Evolutionary conservation across 2,329 filamentous ascomycete species (phyloP).

Genomic region (Beauveria scarabaeidicola): DNA sequence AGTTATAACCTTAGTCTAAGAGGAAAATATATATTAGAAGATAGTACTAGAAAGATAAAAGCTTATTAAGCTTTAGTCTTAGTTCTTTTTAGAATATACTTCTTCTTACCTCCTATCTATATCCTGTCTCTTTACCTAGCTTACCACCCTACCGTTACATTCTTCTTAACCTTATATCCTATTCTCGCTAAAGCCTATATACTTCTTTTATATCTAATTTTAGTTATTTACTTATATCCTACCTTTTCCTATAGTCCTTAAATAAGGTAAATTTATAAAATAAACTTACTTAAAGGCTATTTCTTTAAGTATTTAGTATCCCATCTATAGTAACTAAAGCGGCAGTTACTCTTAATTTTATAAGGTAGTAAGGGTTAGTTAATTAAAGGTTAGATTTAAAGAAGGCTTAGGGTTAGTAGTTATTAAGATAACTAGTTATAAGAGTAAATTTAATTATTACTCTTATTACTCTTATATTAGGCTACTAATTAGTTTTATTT

Average conservation of each 20-base stretch:
- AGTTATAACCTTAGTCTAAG: too few species aligned
- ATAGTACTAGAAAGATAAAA: too few species aligned
- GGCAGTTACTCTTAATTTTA: background rate
- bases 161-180: slow-evolving; percentile 2
- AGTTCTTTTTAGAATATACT: too few species aligned
- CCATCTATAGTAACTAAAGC: too few species aligned
- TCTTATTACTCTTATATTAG: background rate
- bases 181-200: slow-evolving; percentile 2
- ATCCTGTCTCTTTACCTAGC: too few species aligned
- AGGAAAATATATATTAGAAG: too few species aligned
- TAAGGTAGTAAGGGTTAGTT: background rate
- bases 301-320: background rate
- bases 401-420: background rate
- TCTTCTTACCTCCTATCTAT: too few species aligned
- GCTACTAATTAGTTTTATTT: background rate
- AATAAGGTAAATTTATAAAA: background rate
- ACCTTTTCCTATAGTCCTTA: background rate
- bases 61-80: too few species aligned
- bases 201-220: background rate
- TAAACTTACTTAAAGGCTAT: background rate
- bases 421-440: background rate
- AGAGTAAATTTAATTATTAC: background rate
- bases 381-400: background rate
- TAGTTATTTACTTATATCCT: background rate
- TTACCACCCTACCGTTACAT: too few species aligned